Base-by-base conservation (phyloP, 257 asterid species). In the Solanum tarapatanum region DNA sequence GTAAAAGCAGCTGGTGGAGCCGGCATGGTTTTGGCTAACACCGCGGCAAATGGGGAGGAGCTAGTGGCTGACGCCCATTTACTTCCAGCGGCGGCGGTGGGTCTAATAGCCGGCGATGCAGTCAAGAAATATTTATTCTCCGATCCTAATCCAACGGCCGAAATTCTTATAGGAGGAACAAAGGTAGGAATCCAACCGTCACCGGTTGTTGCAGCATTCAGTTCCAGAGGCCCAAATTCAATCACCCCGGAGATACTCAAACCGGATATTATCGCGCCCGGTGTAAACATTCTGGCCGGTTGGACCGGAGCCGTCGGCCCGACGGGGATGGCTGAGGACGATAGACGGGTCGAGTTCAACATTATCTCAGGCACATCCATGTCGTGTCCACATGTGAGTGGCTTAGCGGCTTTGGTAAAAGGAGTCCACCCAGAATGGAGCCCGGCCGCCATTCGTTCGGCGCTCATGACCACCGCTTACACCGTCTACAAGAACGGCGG, bases 341-440 rank as follows among this genome's bases (percentile, higher is more conserved):
- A 1, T 3, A 82, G 98, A 43, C 96, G 95, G 16, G 96, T 93
- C 6, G 92, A 80, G 36, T 95, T 91, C 92, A 95, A 95, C 93
- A 94, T 95, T 26, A 89, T 94, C 24, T 95, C 96, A 3, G 98
- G 98, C 28, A 95, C 98, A 0, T 95, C 98, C 2, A 95, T 95
- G 98, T 93, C 98, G 24, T 95, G 98, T 70, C 98, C 98, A 0
- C 98, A 95, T 89, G 93, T 93, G 41, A 95, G 98, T 85, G 98
- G 98, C 92, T 70, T 95, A 70, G 98, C 98, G 24, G 98, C 96
- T 30, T 62, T 94, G 73, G 87, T 95, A 0, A 95, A 93, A 64
- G 92, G 92, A 35, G 95, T 91, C 0, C 96, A 94, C 82, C 96
- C 98, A 0, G 93, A 85, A 7, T 95, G 98, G 98, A 95, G 98